Conservation (phyloP, 129 eudicot genomes). For the Lactuca sativa region DNA sequence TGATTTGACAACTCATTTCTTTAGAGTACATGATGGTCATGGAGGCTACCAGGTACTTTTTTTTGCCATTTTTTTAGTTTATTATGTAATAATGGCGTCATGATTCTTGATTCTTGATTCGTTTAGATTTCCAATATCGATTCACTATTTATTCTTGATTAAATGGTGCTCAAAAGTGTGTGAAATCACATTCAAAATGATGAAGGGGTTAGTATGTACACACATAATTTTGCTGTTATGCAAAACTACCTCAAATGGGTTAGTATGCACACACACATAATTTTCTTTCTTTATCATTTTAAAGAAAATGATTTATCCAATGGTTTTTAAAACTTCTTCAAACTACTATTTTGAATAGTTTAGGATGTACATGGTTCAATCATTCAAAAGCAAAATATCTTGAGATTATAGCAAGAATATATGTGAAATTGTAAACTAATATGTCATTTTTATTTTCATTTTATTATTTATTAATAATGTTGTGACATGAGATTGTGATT, state of each 20-base stretch:
- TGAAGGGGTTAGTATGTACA: too few relatives aligned
- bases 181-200: too few relatives aligned
- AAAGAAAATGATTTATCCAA: neutral
- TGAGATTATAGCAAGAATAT: constrained; percentile 93
- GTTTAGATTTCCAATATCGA: too few relatives aligned
- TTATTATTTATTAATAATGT: neutral
- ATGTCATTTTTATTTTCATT: constrained; percentile 2
- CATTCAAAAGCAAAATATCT: constrained; percentile 97
- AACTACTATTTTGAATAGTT: constrained; percentile 93
- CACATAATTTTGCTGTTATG: constrained; percentile 63
- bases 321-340: constrained; percentile 70
- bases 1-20: constrained; percentile 51
- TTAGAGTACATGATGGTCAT: constrained; percentile 74
- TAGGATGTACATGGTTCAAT: constrained; percentile 99
- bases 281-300: neutral
- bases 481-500: constrained; percentile 14
- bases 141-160: too few relatives aligned
- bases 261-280: constrained; percentile 44
- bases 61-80: too few relatives aligned
- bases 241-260: constrained; percentile 99
- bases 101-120: too few relatives aligned
- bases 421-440: constrained; percentile 25
- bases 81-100: too few relatives aligned
- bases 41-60: constrained; percentile 67
- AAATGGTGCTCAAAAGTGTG: too few relatives aligned